Evolutionary conservation across 345 rosid genomes (phyloP).

Genomic region (Boechera retrofracta): DNA sequence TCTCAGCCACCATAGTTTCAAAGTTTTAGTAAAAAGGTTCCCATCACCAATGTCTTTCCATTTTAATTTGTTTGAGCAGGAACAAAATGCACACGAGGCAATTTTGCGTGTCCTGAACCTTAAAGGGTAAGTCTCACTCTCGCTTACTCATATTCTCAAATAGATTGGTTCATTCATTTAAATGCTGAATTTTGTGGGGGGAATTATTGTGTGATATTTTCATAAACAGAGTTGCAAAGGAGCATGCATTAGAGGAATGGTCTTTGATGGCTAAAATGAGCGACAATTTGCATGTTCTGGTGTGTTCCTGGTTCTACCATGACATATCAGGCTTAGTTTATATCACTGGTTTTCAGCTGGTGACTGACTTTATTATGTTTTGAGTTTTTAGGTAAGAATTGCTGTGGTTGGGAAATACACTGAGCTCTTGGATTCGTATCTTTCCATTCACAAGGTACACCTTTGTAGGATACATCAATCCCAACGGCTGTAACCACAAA

Average conservation of each 20-base stretch:
- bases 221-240: slow-evolving; percentile 58
- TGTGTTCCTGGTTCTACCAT: slow-evolving; percentile 43
- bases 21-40: not conserved
- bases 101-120: slow-evolving; percentile 80
- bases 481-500: not conserved
- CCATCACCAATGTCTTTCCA: not conserved
- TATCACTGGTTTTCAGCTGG: slow-evolving; percentile 14
- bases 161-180: slow-evolving; percentile 10
- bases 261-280: slow-evolving; percentile 65
- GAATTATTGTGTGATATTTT: slow-evolving; percentile 17
- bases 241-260: slow-evolving; percentile 84
- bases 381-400: slow-evolving; percentile 71
- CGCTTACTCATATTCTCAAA: slow-evolving; percentile 13
- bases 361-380: slow-evolving; percentile 37
- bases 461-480: slow-evolving; percentile 11
- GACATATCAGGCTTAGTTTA: slow-evolving; percentile 17
- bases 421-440: slow-evolving; percentile 87
- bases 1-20: not conserved
- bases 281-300: slow-evolving; percentile 74
- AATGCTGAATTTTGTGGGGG: slow-evolving; percentile 17
- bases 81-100: slow-evolving; percentile 95
- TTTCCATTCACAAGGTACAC: slow-evolving; percentile 76
- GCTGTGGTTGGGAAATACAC: slow-evolving; percentile 98
- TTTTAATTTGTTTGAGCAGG: slow-evolving; percentile 53
- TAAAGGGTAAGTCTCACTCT: slow-evolving; percentile 57